These are phyloP conservation scores for Rosa hybrid DNA, from an alignment of 331 rosid species.

Conservation along the genomic window DNA sequence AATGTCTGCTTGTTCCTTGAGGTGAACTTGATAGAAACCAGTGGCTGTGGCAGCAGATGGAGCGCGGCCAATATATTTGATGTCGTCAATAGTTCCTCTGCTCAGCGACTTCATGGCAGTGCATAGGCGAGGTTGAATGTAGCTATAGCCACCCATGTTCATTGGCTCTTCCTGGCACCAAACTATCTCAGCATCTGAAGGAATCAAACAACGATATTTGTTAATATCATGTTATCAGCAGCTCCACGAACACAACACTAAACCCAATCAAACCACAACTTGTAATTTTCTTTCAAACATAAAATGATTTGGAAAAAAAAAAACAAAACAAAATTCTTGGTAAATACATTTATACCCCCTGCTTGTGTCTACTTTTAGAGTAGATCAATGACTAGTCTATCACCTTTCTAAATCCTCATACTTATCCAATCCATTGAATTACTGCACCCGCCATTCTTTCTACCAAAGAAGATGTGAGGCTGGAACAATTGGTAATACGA, in stretches of 20 bases:
- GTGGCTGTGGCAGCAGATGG: conserved; percentile 96
- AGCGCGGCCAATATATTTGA: conserved; percentile 84
- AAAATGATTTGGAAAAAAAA: background rate
- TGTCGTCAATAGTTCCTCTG: conserved; percentile 71
- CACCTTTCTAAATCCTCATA: background rate
- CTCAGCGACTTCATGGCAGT: conserved; percentile 72
- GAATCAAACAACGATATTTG: conserved; percentile 24
- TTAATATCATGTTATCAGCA: background rate
- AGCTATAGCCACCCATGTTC: conserved; percentile 93
- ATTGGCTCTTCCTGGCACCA: conserved; percentile 99
- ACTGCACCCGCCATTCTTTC: background rate
- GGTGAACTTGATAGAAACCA: conserved; percentile 82
- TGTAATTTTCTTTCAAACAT: background rate
- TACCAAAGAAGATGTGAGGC: background rate
- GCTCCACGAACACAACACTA: background rate
- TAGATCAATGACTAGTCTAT: background rate
- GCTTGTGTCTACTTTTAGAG: background rate
- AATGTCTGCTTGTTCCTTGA: conserved; percentile 78
- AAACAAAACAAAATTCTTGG: background rate
- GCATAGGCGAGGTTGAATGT: conserved; percentile 67
- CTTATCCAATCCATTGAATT: background rate
- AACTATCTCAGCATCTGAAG: conserved; percentile 83
- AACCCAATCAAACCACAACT: background rate
- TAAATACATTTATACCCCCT: background rate
- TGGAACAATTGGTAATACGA: background rate